Base-by-base conservation (phyloP, 495 filamentous ascomycete species). In the Hypoxylon intermedium region DNA sequence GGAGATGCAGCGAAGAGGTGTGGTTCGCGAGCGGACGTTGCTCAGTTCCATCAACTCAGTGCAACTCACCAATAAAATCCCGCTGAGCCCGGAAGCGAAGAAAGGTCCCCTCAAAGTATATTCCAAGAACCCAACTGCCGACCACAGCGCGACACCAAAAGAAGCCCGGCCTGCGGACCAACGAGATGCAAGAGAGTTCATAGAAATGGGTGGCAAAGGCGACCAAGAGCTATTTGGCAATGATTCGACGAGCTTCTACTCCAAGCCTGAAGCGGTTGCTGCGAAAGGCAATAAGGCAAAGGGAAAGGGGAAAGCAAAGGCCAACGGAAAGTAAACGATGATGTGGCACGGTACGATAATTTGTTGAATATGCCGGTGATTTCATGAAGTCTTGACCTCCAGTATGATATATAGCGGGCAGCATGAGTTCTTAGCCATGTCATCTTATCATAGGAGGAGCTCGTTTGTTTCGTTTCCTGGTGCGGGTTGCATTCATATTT, bases 1-100 rank as follows among this genome's bases (percentile, higher is more conserved):
- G 18, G 93, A 93, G 60, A 92, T 98, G 73, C 86, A 85, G 9
- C 89, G 88, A 63, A 85, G 93, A 49, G 94, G 92, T 67, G 73
- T 89, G 1, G 74, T 79, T 18, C 83, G 94, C 3, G 90, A 98
- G 72, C 86, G 94, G 13, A 98, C 94, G 0, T 77, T 98, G 12
- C 78, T 98, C 5, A 87, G 86, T 71, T 85, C 83, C 44, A 82
- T 97, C 69, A 96, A 96, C 73, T 85, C 91, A 37, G 84, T 93
- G 20, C 81, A 84, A 54, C 78, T 93, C 51, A 83, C 81, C 51
- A 81, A 85, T 49, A 82, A 86, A 37, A 77, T 88, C 1, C 77
- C 84, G 1, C 73, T 75, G 19, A 76, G 83, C 18, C 47, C 69
- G 26, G 75, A 82, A 37, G 74, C 75, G 9, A 77, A 82, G 31